These are phyloP conservation scores for Naegleria fowleri DNA, from an alignment of 208 protist species.

Conservation along the genomic window DNA sequence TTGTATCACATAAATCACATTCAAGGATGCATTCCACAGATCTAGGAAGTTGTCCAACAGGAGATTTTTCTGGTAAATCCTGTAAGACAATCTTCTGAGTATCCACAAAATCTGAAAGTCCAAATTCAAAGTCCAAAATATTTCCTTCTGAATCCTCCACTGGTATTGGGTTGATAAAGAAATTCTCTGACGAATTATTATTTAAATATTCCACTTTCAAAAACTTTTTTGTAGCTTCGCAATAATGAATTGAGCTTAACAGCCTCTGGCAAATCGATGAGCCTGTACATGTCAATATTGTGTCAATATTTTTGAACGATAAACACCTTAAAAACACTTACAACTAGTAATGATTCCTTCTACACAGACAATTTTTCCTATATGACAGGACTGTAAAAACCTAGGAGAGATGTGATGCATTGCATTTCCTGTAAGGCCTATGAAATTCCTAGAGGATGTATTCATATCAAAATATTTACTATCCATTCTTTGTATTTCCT, in stretches of 20 bases:
- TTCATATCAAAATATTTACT: background rate
- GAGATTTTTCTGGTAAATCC: constrained; percentile 94
- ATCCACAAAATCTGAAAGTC: constrained; percentile 92
- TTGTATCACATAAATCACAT: constrained; percentile 91
- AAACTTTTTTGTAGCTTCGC: background rate
- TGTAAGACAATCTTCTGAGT: constrained; percentile 88
- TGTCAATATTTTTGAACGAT: background rate
- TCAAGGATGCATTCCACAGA: constrained; percentile 91
- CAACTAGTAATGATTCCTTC: background rate
- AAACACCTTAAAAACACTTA: background rate
- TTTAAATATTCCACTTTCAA: background rate
- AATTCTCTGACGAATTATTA: background rate
- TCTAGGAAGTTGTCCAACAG: constrained; percentile 94
- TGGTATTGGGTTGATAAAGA: constrained; percentile 36
- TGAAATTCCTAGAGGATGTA: background rate
- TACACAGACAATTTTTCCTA: background rate
- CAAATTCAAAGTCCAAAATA: constrained; percentile 90
- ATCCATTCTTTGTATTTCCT: background rate
- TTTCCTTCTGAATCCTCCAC: constrained; percentile 90
- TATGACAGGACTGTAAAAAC: background rate
- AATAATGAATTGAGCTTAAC: background rate
- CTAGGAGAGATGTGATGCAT: background rate
- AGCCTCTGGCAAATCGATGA: background rate
- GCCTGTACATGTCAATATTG: background rate
- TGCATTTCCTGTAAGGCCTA: background rate